Evolutionary conservation across 768 basidiomycete genomes (phyloP).

Genomic region (Leccinellum luteum): DNA sequence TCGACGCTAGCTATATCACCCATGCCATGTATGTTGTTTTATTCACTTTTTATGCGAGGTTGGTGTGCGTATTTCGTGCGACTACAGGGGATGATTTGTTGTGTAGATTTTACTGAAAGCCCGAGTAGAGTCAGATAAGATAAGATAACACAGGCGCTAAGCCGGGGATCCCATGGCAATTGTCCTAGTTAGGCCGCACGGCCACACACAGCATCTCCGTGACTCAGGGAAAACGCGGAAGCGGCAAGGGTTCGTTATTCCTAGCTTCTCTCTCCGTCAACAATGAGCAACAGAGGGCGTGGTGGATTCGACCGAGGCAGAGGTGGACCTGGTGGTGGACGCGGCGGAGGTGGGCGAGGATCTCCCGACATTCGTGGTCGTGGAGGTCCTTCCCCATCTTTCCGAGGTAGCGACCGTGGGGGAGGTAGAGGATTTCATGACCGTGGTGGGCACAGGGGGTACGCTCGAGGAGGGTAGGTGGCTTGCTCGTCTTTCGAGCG

Average conservation of each 20-base stretch:
- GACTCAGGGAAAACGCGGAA: conserved; percentile 2
- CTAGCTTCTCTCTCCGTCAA: neutral
- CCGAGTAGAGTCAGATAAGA: conserved; percentile 20
- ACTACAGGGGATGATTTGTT: neutral
- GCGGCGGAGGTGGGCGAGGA: conserved; percentile 35
- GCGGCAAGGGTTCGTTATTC: neutral
- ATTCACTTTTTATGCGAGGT: neutral
- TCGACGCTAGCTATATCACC: neutral
- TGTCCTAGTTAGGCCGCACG: conserved; percentile 4
- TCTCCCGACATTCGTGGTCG: conserved; percentile 26
- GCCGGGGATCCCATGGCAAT: neutral
- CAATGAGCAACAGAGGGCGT: conserved; percentile 40
- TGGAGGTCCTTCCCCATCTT: conserved; percentile 24
- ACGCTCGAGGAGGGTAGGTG: conserved; percentile 41
- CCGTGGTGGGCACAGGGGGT: conserved; percentile 28
- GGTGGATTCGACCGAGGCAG: conserved; percentile 43
- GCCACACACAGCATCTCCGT: conserved; percentile 23
- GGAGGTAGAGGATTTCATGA: conserved; percentile 30
- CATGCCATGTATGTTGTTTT: neutral
- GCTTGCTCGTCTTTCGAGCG: neutral
- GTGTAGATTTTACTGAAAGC: neutral
- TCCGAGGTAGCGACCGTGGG: conserved; percentile 31
- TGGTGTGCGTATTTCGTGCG: neutral
- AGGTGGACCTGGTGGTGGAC: conserved; percentile 31
- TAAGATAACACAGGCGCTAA: conserved; percentile 12